Base-by-base conservation (phyloP, 179 eudicot genomes). In the Spergularia azorica region DNA sequence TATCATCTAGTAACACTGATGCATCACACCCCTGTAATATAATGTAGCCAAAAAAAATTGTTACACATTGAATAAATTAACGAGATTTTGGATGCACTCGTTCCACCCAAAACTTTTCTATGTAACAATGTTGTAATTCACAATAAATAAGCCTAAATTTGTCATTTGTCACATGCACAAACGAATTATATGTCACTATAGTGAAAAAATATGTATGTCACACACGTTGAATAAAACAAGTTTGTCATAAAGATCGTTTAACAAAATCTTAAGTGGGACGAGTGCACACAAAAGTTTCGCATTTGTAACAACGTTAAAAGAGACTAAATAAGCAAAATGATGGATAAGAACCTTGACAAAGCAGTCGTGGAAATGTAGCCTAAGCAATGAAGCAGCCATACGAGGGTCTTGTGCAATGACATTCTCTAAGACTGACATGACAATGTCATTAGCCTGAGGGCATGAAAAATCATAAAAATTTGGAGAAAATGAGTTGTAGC, bases 291-390 rank as follows among this genome's bases (percentile, higher is more conserved):
- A 43, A 43, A 43, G 48, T 43, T 43, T 43, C 48, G 8, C 48
- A 57, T 16, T 6, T 61, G 20, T 61, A 26, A 14, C 9, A 55
- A 0, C 9, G 43, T 10, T 4, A 9, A 14, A 12, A 67, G 16
- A 64, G 17, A 64, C 17, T 20, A 11, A 26, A 8, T 6, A 14
- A 52, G 50, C 5, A 5, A 17, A 46, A 52, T 3, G n/a, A 55
- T 3, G 54, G 32, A 26, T 26, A 21, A 17, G 43, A 51, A 94
- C 98, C 97, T 94, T 92, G 65, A 89, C 96, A 78, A 94, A 94
- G 84, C 98, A 94, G 70, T 94, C 98, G 73, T 94, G 98, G 74
- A 94, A 92, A 67, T 92, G 97, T 46, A 94, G 96, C 79, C 98
- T 83, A n/a, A 94, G 95, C 84, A 92, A 85, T 69, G 97, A 90